These are phyloP conservation scores for Hypoxylon lenormandii DNA, from an alignment of 495 filamentous ascomycete genomes.

Conservation along the genomic window DNA sequence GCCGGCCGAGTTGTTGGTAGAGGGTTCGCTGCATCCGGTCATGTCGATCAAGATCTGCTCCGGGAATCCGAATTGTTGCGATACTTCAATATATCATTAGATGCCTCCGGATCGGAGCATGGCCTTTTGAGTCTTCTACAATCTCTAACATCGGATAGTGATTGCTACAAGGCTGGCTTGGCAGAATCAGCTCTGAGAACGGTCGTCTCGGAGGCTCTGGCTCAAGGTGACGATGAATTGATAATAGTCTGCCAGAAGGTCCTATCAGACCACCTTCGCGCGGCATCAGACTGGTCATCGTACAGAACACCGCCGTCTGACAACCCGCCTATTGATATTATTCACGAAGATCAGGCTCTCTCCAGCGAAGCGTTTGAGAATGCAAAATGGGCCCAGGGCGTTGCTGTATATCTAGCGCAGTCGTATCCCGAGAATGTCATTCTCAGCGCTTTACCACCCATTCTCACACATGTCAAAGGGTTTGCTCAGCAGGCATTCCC, in stretches of 20 bases:
- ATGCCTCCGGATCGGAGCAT: conserved; percentile 59
- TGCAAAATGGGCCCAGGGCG: conserved; percentile 71
- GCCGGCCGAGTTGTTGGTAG: conserved; percentile 84
- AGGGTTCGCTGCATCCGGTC: conserved; percentile 80
- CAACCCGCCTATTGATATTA: conserved; percentile 27
- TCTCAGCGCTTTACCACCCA: conserved; percentile 70
- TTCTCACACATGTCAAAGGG: conserved; percentile 71
- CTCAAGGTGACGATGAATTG: conserved; percentile 60
- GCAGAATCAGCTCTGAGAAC: conserved; percentile 81
- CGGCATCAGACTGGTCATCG: conserved; percentile 63
- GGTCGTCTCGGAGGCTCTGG: conserved; percentile 68
- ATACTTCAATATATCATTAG: conserved; percentile 57
- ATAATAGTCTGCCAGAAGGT: conserved; percentile 63
- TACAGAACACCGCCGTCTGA: conserved; percentile 64
- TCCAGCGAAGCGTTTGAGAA: conserved; percentile 52
- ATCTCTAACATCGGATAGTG: conserved; percentile 72
- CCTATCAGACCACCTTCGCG: conserved; percentile 56
- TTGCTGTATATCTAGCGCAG: conserved; percentile 71
- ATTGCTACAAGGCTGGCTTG: conserved; percentile 73
- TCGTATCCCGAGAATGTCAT: conserved; percentile 72
- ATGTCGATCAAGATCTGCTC: conserved; percentile 68
- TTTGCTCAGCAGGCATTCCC: conserved; percentile 79
- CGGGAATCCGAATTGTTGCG: conserved; percentile 67
- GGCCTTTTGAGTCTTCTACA: conserved; percentile 73
- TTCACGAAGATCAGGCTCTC: conserved; percentile 49